Conservation (phyloP, 169 alveolate species). For the Plasmodium fragile region DNA sequence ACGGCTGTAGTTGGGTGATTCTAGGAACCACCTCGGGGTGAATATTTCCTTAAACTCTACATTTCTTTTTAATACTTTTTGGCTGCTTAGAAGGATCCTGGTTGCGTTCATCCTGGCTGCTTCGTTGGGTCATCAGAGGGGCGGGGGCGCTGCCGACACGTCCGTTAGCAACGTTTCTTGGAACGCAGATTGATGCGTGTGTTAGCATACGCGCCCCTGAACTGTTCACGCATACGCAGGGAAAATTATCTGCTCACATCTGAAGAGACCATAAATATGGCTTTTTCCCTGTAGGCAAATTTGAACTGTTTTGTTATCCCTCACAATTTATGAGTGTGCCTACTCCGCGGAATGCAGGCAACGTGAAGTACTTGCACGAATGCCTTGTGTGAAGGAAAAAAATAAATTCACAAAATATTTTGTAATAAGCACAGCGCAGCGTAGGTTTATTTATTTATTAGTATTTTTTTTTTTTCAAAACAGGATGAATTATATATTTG, state of each 20-base stretch:
- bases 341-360: background rate
- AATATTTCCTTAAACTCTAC: conserved; percentile 83
- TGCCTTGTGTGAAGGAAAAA: background rate
- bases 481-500: no score
- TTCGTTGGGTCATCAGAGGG: background rate
- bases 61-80: conserved; percentile 76
- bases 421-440: background rate
- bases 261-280: background rate
- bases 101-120: conserved; percentile 33
- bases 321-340: background rate
- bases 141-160: background rate
- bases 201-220: background rate
- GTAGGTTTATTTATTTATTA: background rate
- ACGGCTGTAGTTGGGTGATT: conserved; percentile 89
- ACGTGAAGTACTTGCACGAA: background rate
- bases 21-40: conserved; percentile 88
- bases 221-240: background rate
- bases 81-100: conserved; percentile 12
- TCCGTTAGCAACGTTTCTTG: background rate
- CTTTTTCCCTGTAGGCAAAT: background rate
- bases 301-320: background rate
- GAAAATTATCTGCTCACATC: background rate
- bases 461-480: background rate
- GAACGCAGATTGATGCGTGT: background rate
- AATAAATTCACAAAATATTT: background rate